phyloP scores from a whole-genome alignment of 306 rosid genomes.

The Prunus mongolica region DNA sequence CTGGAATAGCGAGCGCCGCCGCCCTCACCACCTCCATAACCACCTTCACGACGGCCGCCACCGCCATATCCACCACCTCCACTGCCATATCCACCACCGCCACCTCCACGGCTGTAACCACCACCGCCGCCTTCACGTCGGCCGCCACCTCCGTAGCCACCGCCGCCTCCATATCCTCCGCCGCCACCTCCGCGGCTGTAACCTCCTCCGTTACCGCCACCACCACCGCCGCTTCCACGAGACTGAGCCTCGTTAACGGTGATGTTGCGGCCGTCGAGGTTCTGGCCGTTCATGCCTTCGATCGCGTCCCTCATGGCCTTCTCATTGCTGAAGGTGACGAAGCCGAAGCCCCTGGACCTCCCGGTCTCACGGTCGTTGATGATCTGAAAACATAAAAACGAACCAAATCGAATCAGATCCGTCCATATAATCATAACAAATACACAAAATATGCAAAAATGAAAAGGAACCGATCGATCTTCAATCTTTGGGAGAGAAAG shows the following conservation, averaged over 20 bases:
- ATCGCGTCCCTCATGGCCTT: slow-evolving; percentile 77
- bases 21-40: slow-evolving; percentile 35
- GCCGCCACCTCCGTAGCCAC: slow-evolving; percentile 28
- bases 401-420: slow-evolving; percentile 16
- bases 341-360: slow-evolving; percentile 89
- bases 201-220: slow-evolving; percentile 40
- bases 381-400: slow-evolving; percentile 31
- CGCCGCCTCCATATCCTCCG: slow-evolving; percentile 8
- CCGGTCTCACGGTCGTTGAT: slow-evolving; percentile 95
- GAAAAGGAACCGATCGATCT: slow-evolving; percentile 78
- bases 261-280: slow-evolving; percentile 81
- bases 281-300: slow-evolving; percentile 85
- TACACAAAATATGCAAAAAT: not conserved
- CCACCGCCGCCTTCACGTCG: slow-evolving; percentile 38
- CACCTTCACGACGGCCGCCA: slow-evolving; percentile 38
- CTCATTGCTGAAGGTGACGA: slow-evolving; percentile 76
- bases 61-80: slow-evolving; percentile 30
- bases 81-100: slow-evolving; percentile 24
- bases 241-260: slow-evolving; percentile 93
- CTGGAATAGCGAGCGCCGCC: slow-evolving; percentile 38
- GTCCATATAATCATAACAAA: not conserved
- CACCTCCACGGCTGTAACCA: slow-evolving; percentile 29
- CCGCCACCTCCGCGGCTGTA: slow-evolving; percentile 44
- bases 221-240: slow-evolving; percentile 63
- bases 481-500: slow-evolving; percentile 55